These are phyloP conservation scores for Colletotrichum higginsianum DNA, from an alignment of 2,329 filamentous ascomycete genomes.

Conservation along the genomic window DNA sequence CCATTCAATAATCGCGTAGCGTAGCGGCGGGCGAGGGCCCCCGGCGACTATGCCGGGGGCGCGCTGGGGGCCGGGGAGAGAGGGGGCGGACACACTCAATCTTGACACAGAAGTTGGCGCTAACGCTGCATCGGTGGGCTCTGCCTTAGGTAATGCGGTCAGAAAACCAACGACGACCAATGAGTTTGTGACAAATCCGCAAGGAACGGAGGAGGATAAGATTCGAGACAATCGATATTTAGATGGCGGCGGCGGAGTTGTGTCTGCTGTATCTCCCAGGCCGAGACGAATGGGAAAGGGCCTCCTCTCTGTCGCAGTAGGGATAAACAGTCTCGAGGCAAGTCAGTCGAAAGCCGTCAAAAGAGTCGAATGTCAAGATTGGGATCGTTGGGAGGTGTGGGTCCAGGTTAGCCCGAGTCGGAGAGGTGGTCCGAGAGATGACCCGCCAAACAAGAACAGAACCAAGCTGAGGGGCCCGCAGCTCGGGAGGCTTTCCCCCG, in stretches of 20 bases:
- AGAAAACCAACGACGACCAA: conserved; percentile 2
- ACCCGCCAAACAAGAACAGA: conserved; percentile 38
- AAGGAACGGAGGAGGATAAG: neutral
- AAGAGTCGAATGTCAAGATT: neutral
- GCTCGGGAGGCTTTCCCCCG: conserved; percentile 34
- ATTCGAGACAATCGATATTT: neutral
- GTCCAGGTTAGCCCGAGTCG: conserved; percentile 22
- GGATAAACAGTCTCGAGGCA: neutral
- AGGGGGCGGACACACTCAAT: neutral
- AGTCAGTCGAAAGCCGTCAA: neutral
- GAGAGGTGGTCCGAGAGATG: conserved; percentile 34
- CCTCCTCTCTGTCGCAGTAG: neutral
- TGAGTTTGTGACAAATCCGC: neutral
- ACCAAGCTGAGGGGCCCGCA: conserved; percentile 10
- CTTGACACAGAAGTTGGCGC: neutral
- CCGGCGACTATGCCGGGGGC: conserved; percentile 9
- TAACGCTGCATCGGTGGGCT: neutral
- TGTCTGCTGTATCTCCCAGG: neutral
- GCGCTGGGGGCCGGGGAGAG: neutral
- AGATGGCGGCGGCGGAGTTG: neutral
- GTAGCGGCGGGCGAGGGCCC: neutral
- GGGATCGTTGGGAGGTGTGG: neutral
- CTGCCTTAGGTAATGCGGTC: conserved; percentile 19
- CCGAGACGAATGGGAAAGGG: neutral
- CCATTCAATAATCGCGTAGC: conserved; percentile 22